phyloP scores from a whole-genome alignment of 495 filamentous ascomycete genomes.

The Annulohypoxylon stygium region DNA sequence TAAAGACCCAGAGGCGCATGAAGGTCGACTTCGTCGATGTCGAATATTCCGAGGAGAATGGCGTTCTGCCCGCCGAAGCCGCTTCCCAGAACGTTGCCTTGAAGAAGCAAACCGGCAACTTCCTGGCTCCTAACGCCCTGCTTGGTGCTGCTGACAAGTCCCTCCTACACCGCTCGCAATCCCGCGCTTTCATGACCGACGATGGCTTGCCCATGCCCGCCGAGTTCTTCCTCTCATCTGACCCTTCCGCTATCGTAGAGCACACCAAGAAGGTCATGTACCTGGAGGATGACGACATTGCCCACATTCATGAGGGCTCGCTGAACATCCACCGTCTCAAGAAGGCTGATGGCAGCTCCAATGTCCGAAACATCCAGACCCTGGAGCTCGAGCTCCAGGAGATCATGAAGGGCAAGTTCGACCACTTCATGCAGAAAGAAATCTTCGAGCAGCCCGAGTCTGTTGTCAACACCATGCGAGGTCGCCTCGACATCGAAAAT shows the following conservation, averaged over 20 bases:
- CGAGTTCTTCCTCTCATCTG: constrained; percentile 98
- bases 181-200: constrained; percentile 97
- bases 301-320: constrained; percentile 98
- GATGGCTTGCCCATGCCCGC: constrained; percentile 97
- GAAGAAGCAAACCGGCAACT: constrained; percentile 77
- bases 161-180: constrained; percentile 96
- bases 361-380: constrained; percentile 97
- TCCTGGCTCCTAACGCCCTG: constrained; percentile 74
- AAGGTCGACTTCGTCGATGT: constrained; percentile 99
- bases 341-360: constrained; percentile 96
- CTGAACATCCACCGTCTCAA: constrained; percentile 98
- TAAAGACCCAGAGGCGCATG: constrained; percentile 97
- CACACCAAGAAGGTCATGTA: constrained; percentile 99
- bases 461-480: constrained; percentile 99
- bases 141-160: constrained; percentile 95
- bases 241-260: constrained; percentile 97
- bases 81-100: constrained; percentile 96
- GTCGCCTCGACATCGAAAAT: constrained; percentile 91
- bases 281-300: constrained; percentile 98
- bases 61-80: constrained; percentile 88
- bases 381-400: constrained; percentile 98
- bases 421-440: constrained; percentile 99
- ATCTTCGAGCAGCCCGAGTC: constrained; percentile 99
- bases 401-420: constrained; percentile 99
- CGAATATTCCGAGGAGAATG: constrained; percentile 87